Evolutionary conservation across 495 filamentous ascomycete species (phyloP).

Genomic region (Penicillium lagena): DNA sequence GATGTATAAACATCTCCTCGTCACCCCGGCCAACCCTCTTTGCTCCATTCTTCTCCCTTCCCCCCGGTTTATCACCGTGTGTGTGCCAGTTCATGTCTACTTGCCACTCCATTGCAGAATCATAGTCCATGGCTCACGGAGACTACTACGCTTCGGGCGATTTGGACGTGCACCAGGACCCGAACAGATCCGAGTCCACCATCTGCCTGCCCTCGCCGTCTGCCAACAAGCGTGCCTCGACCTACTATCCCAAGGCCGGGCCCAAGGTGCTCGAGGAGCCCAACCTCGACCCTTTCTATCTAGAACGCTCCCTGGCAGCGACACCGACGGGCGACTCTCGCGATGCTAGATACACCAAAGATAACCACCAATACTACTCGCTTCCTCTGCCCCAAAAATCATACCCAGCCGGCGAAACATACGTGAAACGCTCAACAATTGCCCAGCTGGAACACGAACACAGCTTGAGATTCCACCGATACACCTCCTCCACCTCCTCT

Average conservation of each 20-base stretch:
- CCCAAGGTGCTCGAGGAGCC: slow-evolving; percentile 30
- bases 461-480: slow-evolving; percentile 21
- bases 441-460: slow-evolving; percentile 34
- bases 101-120: slow-evolving; percentile 6
- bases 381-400: slow-evolving; percentile 13
- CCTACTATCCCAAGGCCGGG: slow-evolving; percentile 26
- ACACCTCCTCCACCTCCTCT: slow-evolving; percentile 18
- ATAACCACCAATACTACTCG: slow-evolving; percentile 30
- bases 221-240: slow-evolving; percentile 27
- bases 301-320: slow-evolving; percentile 31
- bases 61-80: background rate
- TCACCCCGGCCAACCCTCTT: slow-evolving; percentile 16
- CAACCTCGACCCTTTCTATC: slow-evolving; percentile 41
- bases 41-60: slow-evolving; percentile 11
- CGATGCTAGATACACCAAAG: slow-evolving; percentile 30
- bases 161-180: slow-evolving; percentile 26
- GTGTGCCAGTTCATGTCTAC: too few species aligned
- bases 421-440: slow-evolving; percentile 28
- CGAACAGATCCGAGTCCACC: slow-evolving; percentile 30
- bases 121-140: slow-evolving; percentile 40
- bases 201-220: slow-evolving; percentile 27
- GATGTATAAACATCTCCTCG: slow-evolving; percentile 39
- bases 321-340: slow-evolving; percentile 24
- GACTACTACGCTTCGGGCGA: slow-evolving; percentile 26
- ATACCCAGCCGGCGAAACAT: slow-evolving; percentile 9